These are phyloP conservation scores for Pestalotiopsis fici DNA, from an alignment of 2,329 filamentous ascomycete species.

Conservation along the genomic window DNA sequence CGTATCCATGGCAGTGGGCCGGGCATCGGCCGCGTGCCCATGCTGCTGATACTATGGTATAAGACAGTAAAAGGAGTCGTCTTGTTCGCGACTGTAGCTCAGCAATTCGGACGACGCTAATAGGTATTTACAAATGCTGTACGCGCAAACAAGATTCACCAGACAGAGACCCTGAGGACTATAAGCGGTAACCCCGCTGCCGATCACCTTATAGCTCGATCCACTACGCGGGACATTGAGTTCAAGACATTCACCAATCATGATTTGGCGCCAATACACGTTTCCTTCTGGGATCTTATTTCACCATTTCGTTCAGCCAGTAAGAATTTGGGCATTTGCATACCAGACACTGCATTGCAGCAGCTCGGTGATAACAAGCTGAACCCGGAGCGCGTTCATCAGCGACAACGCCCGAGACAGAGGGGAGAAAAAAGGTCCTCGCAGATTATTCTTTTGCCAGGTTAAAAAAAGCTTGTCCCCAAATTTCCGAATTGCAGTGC, in stretches of 20 bases:
- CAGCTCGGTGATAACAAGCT: not conserved
- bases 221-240: not conserved
- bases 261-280: not conserved
- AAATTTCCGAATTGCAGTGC: not conserved
- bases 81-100: too few relatives aligned
- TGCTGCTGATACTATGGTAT: too few relatives aligned
- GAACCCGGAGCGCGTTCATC: not conserved
- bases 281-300: not conserved
- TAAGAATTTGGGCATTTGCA: not conserved
- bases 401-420: too few relatives aligned
- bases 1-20: not conserved
- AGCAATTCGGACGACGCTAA: too few relatives aligned
- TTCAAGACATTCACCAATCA: not conserved
- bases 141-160: not conserved
- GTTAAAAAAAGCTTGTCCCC: not conserved
- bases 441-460: not conserved
- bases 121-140: not conserved
- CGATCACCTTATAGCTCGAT: conserved; percentile 2
- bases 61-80: too few relatives aligned
- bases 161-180: not conserved
- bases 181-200: not conserved
- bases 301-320: not conserved
- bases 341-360: not conserved
- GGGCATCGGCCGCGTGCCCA: not conserved
- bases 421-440: too few relatives aligned